Conservation (phyloP, 1,139 yeast genomes). For the Tardiomyces depauwii region DNA sequence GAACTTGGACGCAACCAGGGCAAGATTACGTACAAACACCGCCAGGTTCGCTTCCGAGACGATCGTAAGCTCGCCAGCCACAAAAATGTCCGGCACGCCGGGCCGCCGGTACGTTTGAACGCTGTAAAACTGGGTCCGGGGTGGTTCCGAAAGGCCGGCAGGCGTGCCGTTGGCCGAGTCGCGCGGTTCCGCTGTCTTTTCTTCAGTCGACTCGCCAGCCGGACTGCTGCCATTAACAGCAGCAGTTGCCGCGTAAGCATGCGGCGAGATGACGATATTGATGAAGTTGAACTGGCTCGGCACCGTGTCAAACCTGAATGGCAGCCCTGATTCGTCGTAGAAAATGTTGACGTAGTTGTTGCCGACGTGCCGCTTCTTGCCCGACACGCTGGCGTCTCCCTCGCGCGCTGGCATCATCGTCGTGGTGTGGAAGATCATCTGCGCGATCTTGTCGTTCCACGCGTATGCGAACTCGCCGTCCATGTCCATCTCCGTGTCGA, state of each 20-base stretch:
- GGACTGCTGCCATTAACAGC: not conserved
- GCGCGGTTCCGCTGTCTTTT: not conserved
- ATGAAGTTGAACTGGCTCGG: constrained; percentile 75
- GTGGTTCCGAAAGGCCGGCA: constrained; percentile 1
- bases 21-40: constrained; percentile 52
- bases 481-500: constrained; percentile 53
- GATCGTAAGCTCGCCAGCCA: constrained; percentile 66
- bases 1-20: constrained; percentile 57
- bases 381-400: constrained; percentile 36
- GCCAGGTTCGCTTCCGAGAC: constrained; percentile 51
- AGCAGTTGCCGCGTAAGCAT: constrained; percentile 22
- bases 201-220: not conserved
- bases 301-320: constrained; percentile 61
- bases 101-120: constrained; percentile 54
- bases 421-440: constrained; percentile 65
- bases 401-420: constrained; percentile 62
- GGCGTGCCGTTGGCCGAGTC: not conserved
- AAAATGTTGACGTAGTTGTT: constrained; percentile 73
- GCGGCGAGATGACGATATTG: constrained; percentile 69
- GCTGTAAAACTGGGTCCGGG: constrained; percentile 31
- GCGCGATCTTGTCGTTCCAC: constrained; percentile 64
- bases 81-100: constrained; percentile 68
- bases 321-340: constrained; percentile 61
- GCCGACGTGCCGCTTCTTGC: constrained; percentile 78
- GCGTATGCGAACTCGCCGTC: constrained; percentile 72